phyloP scores from a whole-genome alignment of 176 grass and related monocot species.

The Ensete glaucum region DNA sequence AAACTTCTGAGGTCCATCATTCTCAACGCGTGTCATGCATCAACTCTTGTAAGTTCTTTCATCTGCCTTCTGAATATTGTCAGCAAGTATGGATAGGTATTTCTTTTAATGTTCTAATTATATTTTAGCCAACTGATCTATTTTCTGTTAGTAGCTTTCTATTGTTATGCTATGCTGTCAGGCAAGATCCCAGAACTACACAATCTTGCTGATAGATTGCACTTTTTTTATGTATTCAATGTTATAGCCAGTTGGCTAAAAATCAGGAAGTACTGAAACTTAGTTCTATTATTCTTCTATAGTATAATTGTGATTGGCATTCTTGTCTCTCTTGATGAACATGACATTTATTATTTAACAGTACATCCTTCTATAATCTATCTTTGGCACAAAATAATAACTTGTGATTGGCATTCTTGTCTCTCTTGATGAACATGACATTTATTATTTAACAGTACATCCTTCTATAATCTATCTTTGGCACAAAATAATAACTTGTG shows the following conservation, averaged over 20 bases:
- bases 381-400: no score
- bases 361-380: no score
- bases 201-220: background rate
- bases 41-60: slow-evolving; percentile 51
- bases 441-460: no score
- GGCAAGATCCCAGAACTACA: background rate
- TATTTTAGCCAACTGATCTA: background rate
- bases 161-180: background rate
- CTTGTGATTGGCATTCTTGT: no score
- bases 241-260: background rate
- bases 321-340: no score
- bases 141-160: background rate
- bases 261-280: background rate
- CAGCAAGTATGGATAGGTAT: background rate
- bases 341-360: no score
- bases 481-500: no score
- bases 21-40: slow-evolving; percentile 51
- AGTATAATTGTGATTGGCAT: no score
- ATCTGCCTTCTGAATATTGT: slow-evolving; percentile 1
- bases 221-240: background rate
- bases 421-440: no score
- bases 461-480: no score
- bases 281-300: background rate
- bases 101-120: background rate
- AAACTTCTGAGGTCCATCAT: slow-evolving; percentile 62